Evolutionary conservation across 164 flowering plant genomes (phyloP).

Genomic region (Cinnamomum chago): DNA sequence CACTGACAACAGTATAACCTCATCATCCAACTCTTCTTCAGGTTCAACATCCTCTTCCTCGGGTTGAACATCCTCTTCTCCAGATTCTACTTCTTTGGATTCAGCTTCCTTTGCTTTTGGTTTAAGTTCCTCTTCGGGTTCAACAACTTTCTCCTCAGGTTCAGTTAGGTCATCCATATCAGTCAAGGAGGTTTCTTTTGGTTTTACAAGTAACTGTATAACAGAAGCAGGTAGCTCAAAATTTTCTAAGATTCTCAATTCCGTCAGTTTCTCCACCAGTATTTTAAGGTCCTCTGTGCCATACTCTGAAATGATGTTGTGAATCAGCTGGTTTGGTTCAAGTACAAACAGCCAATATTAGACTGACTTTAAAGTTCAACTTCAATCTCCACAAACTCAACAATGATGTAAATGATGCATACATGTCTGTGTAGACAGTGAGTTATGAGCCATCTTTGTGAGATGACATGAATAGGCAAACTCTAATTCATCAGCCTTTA

Average conservation of each 20-base stretch:
- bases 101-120: constrained; percentile 17
- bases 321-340: constrained; percentile 61
- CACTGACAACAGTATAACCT: constrained; percentile 14
- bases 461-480: neutral
- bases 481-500: too few relatives aligned
- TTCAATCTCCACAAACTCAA: neutral
- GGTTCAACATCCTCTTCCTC: constrained; percentile 18
- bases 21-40: constrained; percentile 10
- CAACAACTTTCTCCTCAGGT: constrained; percentile 2
- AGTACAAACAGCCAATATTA: constrained; percentile 13
- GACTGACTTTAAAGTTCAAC: neutral
- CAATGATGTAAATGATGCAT: neutral
- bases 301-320: constrained; percentile 60
- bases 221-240: constrained; percentile 59
- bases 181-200: constrained; percentile 31
- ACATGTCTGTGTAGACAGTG: too few relatives aligned
- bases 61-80: constrained; percentile 5
- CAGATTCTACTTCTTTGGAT: neutral
- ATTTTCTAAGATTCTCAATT: constrained; percentile 83
- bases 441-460: too few relatives aligned
- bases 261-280: constrained; percentile 54
- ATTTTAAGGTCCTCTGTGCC: constrained; percentile 62
- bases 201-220: constrained; percentile 40
- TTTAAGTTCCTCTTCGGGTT: constrained; percentile 6
- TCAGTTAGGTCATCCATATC: constrained; percentile 16